Conservation (phyloP, 2,329 filamentous ascomycete species). For the Cladosporium velox region DNA sequence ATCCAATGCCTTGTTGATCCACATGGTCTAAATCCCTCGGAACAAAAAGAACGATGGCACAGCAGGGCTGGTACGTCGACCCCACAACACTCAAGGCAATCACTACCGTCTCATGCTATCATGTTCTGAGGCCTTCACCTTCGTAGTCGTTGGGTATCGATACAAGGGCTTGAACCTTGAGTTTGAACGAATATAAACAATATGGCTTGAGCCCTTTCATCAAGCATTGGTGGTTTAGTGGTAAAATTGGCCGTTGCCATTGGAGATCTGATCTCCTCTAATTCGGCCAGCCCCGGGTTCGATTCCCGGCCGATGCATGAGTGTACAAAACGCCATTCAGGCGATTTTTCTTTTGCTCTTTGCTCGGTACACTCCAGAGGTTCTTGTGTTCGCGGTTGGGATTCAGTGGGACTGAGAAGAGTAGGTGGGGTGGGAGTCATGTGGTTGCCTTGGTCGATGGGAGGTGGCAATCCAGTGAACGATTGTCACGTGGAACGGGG, state of each 20-base stretch:
- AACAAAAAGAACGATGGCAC: not conserved
- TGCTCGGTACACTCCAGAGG: not conserved
- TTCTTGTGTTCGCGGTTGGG: no score
- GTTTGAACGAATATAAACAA: not conserved
- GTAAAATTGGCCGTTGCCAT: not conserved
- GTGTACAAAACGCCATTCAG: not conserved
- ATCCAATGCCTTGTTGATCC: not conserved
- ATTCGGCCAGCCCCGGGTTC: not conserved
- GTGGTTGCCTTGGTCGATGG: no score
- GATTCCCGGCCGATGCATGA: not conserved
- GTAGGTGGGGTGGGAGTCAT: no score
- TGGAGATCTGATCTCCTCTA: not conserved
- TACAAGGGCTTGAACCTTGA: not conserved
- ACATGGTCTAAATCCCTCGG: not conserved
- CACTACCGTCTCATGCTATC: not conserved
- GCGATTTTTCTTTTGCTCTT: not conserved
- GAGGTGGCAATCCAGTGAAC: no score
- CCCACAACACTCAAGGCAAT: not conserved
- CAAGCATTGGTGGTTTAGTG: not conserved
- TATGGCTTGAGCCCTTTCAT: rapidly evolving
- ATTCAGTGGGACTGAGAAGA: no score
- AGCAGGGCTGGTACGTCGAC: not conserved
- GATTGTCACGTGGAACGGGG: no score
- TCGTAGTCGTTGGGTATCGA: not conserved
- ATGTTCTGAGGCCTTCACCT: not conserved